Conservation (phyloP, 2,329 filamentous ascomycete genomes). For the Canariomyces notabilis region DNA sequence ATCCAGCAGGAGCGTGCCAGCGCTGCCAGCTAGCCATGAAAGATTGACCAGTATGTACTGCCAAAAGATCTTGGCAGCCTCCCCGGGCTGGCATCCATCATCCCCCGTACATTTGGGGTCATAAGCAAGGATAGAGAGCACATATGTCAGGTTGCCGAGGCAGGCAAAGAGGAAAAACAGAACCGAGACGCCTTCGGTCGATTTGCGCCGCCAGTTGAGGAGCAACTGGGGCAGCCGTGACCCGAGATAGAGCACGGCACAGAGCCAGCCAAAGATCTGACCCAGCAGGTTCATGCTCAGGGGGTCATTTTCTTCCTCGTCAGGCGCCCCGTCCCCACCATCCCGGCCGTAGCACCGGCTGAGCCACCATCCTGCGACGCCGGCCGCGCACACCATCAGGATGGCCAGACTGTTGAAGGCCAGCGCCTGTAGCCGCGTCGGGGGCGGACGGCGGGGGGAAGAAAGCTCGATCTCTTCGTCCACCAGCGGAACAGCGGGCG, state of each 20-base stretch:
- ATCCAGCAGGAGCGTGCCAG: slow-evolving; percentile 82
- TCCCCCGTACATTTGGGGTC: slow-evolving; percentile 61
- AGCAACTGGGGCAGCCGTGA: slow-evolving; percentile 86
- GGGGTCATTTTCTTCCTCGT: slow-evolving; percentile 38
- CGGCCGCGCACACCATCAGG: slow-evolving; percentile 76
- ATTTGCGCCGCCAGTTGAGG: slow-evolving; percentile 87
- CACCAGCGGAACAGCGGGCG: slow-evolving; percentile 76
- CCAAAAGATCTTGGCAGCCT: slow-evolving; percentile 64
- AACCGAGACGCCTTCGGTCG: slow-evolving; percentile 86
- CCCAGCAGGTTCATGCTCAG: slow-evolving; percentile 71
- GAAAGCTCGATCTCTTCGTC: slow-evolving; percentile 38
- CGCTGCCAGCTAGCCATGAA: slow-evolving; percentile 84
- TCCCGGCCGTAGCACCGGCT: slow-evolving; percentile 46
- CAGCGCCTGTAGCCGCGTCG: slow-evolving; percentile 51
- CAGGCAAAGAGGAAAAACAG: slow-evolving; percentile 97
- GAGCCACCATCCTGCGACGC: slow-evolving; percentile 81
- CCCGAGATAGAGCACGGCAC: slow-evolving; percentile 81
- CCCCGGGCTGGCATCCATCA: slow-evolving; percentile 56
- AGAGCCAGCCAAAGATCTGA: slow-evolving; percentile 91
- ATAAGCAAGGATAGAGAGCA: slow-evolving; percentile 86
- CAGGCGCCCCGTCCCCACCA: slow-evolving; percentile 36
- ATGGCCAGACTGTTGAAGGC: slow-evolving; percentile 73
- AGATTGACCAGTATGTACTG: slow-evolving; percentile 84
- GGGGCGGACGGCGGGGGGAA: slow-evolving; percentile 38
- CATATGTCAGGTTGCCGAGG: slow-evolving; percentile 89